These are phyloP conservation scores for Leucosporidium yakuticum DNA, from an alignment of 768 basidiomycete species.

Conservation along the genomic window DNA sequence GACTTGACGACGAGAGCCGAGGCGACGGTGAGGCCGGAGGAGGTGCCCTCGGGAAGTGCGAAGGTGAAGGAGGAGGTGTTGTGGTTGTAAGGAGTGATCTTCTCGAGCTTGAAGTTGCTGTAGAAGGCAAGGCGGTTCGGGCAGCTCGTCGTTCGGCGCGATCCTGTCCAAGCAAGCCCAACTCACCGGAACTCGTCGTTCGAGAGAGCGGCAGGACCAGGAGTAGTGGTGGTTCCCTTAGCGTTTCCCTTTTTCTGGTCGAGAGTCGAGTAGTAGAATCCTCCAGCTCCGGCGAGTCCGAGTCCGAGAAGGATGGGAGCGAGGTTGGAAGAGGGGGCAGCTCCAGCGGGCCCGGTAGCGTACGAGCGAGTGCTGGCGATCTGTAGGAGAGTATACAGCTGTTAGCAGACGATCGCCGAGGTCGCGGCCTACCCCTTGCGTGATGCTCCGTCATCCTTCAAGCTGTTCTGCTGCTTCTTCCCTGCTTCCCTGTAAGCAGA, in stretches of 20 bases:
- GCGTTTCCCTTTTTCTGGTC: slow-evolving; percentile 12
- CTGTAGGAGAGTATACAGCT: too few species aligned
- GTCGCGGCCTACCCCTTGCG: too few species aligned
- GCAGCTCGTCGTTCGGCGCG: not conserved
- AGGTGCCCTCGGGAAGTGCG: slow-evolving; percentile 63
- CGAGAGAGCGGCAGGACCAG: slow-evolving; percentile 10
- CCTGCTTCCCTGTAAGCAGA: too few species aligned
- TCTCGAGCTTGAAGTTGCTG: slow-evolving; percentile 73
- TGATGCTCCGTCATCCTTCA: too few species aligned
- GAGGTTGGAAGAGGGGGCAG: slow-evolving; percentile 10
- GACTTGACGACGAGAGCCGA: slow-evolving; percentile 73
- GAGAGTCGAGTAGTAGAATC: slow-evolving; percentile 25
- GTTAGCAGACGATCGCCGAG: too few species aligned
- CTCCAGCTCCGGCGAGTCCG: slow-evolving; percentile 25
- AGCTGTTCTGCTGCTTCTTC: too few species aligned
- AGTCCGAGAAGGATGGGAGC: slow-evolving; percentile 34
- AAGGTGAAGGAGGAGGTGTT: slow-evolving; percentile 66
- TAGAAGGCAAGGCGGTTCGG: slow-evolving; percentile 47
- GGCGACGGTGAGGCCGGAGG: slow-evolving; percentile 70
- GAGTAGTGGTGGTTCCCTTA: slow-evolving; percentile 10
- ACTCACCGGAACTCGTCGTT: slow-evolving; percentile 23
- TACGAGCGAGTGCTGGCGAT: slow-evolving; percentile 6
- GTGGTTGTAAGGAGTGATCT: slow-evolving; percentile 70
- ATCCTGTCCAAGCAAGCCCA: not conserved
- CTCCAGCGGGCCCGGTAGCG: slow-evolving; percentile 19